Evolutionary conservation across 1,284 basidiomycete genomes (phyloP).

Genomic region (Gomphus bonarii): DNA sequence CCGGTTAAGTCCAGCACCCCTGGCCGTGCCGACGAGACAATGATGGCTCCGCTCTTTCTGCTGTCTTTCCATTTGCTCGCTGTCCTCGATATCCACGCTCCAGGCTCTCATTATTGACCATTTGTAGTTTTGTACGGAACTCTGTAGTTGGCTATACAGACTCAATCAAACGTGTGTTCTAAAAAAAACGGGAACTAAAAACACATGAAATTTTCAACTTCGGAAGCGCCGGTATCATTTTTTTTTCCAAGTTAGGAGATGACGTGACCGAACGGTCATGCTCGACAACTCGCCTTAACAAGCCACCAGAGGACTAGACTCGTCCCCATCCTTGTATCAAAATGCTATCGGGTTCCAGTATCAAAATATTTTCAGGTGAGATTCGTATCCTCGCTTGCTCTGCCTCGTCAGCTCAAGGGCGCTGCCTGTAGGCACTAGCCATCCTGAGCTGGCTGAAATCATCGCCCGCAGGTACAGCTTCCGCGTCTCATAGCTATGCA

Average conservation of each 20-base stretch:
- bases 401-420: conserved; percentile 5
- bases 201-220: background rate
- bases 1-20: background rate
- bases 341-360: conserved; percentile 74
- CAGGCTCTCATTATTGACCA: background rate
- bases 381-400: conserved; percentile 14
- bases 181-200: too few relatives aligned
- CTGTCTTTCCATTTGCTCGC: background rate
- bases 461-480: conserved; percentile 77
- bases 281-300: background rate
- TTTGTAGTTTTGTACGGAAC: conserved; percentile 8
- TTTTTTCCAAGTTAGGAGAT: too few relatives aligned
- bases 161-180: too few relatives aligned
- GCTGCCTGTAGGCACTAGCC: conserved; percentile 64
- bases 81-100: conserved; percentile 1
- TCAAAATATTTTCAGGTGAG: conserved; percentile 89
- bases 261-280: background rate
- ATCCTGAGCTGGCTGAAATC: conserved; percentile 90
- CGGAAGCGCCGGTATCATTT: background rate
- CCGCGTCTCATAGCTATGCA: background rate
- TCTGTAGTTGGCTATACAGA: conserved; percentile 7
- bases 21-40: background rate
- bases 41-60: background rate
- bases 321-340: background rate
- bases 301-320: background rate